Base-by-base conservation (phyloP, 2,329 filamentous ascomycete species). In the Aureobasidium sp. region DNA sequence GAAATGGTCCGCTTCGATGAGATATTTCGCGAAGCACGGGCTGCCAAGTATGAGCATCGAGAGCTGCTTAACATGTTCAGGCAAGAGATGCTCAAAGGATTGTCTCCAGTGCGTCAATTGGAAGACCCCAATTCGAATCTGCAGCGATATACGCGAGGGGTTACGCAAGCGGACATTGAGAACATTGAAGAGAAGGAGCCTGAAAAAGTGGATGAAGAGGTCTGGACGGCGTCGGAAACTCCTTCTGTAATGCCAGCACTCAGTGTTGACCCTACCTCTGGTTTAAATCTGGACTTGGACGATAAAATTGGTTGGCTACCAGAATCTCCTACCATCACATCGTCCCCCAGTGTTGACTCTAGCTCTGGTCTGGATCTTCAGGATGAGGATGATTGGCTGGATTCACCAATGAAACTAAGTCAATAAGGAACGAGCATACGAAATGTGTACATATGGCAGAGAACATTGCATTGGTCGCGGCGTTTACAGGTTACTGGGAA, bases 1-100 rank as follows among this genome's bases (percentile, higher is more conserved):
- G 33, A 50, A 3, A 50, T 49, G 44, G n/a, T 5, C 3, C 57
- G 44, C 15, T 60, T 24, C 40, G 67, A 48, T 39, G 49, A 62
- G 14, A 54, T 69, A 1, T 53, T 66, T 35, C 45, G 61, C 3
- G 62, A 66, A 45, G 66, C 65, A 22, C 37, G 62, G 4, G 33
- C 53, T 22, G 44, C 62, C 27, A 50, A 58, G 37, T 59, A 50
- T 15, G 40, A 58, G 19, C 54, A 53, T 8, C 17, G 19, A n/a
- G 40, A 60, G 5, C 17, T 63, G 12, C 49, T 59, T n/a, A 59
- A 64, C 17, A 64, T 68, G 44, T 66, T 68, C 37, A 50, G 27
- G n/a, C 33, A 40, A 17, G 57, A 60, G 35, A 60, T 50, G 45
- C 54, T 39, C 27, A 14, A 27, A 29, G 45, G 45, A 5, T 48